These are phyloP conservation scores for Globisporangium echinulatum DNA, from an alignment of 352 stramenopile genomes.

Conservation along the genomic window DNA sequence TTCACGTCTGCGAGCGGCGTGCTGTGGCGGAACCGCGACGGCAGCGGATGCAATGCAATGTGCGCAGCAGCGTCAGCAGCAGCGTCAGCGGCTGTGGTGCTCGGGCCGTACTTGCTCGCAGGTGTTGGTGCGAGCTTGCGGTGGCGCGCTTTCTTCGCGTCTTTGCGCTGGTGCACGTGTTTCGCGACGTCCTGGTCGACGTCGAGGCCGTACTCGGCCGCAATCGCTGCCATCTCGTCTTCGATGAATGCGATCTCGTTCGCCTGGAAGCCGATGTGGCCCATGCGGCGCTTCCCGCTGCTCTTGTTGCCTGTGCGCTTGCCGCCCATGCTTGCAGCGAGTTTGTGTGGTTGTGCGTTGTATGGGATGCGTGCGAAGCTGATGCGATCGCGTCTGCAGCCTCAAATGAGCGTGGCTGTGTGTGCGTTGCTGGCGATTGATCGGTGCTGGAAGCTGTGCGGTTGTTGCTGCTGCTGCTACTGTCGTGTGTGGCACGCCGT, in stretches of 20 bases:
- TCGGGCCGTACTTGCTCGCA: slow-evolving; percentile 9
- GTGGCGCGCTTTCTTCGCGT: slow-evolving; percentile 39
- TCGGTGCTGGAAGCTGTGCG: no score
- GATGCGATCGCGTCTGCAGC: no score
- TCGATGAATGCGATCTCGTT: slow-evolving; percentile 82
- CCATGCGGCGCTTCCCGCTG: slow-evolving; percentile 39
- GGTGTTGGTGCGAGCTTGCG: slow-evolving; percentile 28
- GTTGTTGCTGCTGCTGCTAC: no score
- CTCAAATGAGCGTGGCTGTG: no score
- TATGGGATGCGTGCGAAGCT: no score
- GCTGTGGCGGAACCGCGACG: slow-evolving; percentile 13
- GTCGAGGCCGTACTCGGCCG: slow-evolving; percentile 69
- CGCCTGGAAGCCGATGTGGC: slow-evolving; percentile 64
- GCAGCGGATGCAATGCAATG: slow-evolving; percentile 14
- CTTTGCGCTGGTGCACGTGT: slow-evolving; percentile 43
- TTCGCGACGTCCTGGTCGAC: slow-evolving; percentile 61
- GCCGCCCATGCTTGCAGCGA: no score
- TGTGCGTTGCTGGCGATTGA: no score
- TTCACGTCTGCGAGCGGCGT: slow-evolving; percentile 15
- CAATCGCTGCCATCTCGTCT: slow-evolving; percentile 76
- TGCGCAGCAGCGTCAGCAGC: slow-evolving; percentile 8
- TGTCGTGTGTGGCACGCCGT: no score
- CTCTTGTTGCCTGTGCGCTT: background rate
- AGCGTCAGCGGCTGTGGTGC: background rate
- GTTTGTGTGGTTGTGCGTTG: no score